Base-by-base conservation (phyloP, 2,329 filamentous ascomycete genomes). In the Cladorrhinum sp. region DNA sequence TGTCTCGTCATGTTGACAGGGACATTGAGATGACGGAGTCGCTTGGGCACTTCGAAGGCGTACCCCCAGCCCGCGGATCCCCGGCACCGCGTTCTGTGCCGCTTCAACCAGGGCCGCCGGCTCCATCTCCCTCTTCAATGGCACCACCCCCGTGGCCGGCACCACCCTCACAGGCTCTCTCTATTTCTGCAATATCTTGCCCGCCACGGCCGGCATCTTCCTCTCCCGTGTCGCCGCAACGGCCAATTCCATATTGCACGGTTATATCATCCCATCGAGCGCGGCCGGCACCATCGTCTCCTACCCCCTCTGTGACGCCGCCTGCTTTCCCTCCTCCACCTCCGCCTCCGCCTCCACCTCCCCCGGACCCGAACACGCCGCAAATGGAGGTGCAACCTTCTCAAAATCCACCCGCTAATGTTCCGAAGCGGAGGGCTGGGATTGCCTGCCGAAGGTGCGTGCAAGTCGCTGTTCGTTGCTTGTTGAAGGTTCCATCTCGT, bases 401-500 rank as follows among this genome's bases (percentile, higher is more conserved):
- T 51, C 36, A 41, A n/a, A 41, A 16, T 13, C 36, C 36, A 5
- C 36, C 36, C 36, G 36, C 36, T 41, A 16, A 41, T 6, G 36
- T 45, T 45, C 41, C 41, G 68, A 82, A 80, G 69, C 77, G 80
- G 55, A 76, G 79, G 69, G 78, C 80, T 41, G 75, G 79, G 24
- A 81, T 83, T 66, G 81, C 81, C 59, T 84, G 81, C 67, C 76
- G 79, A 71, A 79, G 80, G 81, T 82, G 71, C 63, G 74, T 70
- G 64, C 50, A 5, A n/a, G n/a, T 57, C 48, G 49, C 36, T 53
- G 51, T 36, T n/a, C 27, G 27, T 36, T 36, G 45, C 49, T 45
- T 55, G 55, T 5, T 32, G 36, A 13, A 8, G 45, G 22, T 49
- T 29, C 18, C 22, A 24, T 20, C 23, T 22, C 8, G 38, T 16